Conservation (phyloP, 2,329 filamentous ascomycete genomes). For the Hypoxylon sp. region DNA sequence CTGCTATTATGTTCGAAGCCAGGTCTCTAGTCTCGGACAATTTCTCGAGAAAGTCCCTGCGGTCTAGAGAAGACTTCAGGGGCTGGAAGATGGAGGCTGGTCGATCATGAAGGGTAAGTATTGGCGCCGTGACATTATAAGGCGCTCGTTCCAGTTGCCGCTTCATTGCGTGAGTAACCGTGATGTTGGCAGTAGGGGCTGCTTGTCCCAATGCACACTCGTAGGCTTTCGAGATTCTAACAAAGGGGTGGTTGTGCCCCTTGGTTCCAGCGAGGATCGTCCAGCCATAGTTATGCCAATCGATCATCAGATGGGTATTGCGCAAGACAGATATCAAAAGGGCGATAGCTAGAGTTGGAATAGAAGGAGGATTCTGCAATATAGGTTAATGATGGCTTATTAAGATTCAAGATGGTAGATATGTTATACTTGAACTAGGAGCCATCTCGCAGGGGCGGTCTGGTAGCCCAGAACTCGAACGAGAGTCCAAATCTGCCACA, state of each 20-base stretch:
- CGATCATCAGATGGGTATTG: slow-evolving; percentile 86
- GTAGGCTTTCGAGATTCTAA: slow-evolving; percentile 81
- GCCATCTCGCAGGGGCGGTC: slow-evolving; percentile 82
- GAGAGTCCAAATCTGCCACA: slow-evolving; percentile 83
- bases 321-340: slow-evolving; percentile 80
- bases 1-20: slow-evolving; percentile 70
- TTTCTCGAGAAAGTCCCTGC: slow-evolving; percentile 72
- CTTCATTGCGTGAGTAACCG: slow-evolving; percentile 92
- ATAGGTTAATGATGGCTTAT: slow-evolving; percentile 34
- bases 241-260: slow-evolving; percentile 77
- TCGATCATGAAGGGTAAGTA: slow-evolving; percentile 86
- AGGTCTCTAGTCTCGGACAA: slow-evolving; percentile 76
- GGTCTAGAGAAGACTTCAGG: slow-evolving; percentile 63
- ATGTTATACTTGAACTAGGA: slow-evolving; percentile 79
- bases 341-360: slow-evolving; percentile 87
- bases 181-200: slow-evolving; percentile 81
- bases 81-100: slow-evolving; percentile 88
- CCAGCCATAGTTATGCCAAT: slow-evolving; percentile 99
- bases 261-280: slow-evolving; percentile 82
- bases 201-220: slow-evolving; percentile 79
- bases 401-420: slow-evolving; percentile 18
- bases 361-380: slow-evolving; percentile 88
- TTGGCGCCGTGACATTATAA: slow-evolving; percentile 75
- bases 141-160: slow-evolving; percentile 74
- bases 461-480: slow-evolving; percentile 80